These are phyloP conservation scores for Barnettozyma sp. DNA, from an alignment of 805 yeast genomes.

Conservation along the genomic window DNA sequence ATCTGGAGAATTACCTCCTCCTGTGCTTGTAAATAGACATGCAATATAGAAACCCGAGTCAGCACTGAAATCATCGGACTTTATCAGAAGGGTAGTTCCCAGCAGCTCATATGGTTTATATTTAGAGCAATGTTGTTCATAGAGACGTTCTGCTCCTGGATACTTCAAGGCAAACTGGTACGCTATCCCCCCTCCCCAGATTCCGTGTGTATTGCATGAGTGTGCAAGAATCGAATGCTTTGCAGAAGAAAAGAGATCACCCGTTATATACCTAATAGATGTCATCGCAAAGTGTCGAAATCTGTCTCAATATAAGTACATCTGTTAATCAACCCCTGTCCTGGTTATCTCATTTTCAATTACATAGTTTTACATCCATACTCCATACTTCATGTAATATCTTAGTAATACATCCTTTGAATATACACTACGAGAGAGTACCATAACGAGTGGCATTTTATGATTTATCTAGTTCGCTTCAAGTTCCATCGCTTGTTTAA, in stretches of 20 bases:
- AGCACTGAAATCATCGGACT: slow-evolving; percentile 24
- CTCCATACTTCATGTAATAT: background rate
- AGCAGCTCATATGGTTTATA: slow-evolving; percentile 30
- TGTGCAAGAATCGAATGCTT: slow-evolving; percentile 51
- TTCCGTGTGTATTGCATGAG: slow-evolving; percentile 72
- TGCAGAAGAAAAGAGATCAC: slow-evolving; percentile 45
- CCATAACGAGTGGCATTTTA: too few species aligned
- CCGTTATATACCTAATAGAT: slow-evolving; percentile 38
- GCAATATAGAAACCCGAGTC: slow-evolving; percentile 32
- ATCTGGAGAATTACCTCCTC: slow-evolving; percentile 39
- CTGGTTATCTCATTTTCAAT: background rate
- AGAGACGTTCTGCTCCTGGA: slow-evolving; percentile 49
- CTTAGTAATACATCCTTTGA: too few species aligned
- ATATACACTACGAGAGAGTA: too few species aligned
- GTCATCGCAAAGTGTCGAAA: too few species aligned
- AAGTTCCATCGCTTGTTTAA: slow-evolving; percentile 45
- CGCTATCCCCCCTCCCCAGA: slow-evolving; percentile 87
- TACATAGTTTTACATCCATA: too few species aligned
- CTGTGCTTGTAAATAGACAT: slow-evolving; percentile 67
- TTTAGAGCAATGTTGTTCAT: slow-evolving; percentile 28
- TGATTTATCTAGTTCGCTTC: slow-evolving; percentile 18
- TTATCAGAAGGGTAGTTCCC: slow-evolving; percentile 49
- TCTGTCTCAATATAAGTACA: too few species aligned
- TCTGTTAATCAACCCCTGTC: too few species aligned
- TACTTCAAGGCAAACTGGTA: slow-evolving; percentile 43